A percentile compares a stretch with the other conserved stretches of the same genome.
These are phyloP conservation scores for Pseudogymnoascus sp. DNA, from an alignment of 2,329 filamentous ascomycete genomes.

Conservation along the genomic window DNA sequence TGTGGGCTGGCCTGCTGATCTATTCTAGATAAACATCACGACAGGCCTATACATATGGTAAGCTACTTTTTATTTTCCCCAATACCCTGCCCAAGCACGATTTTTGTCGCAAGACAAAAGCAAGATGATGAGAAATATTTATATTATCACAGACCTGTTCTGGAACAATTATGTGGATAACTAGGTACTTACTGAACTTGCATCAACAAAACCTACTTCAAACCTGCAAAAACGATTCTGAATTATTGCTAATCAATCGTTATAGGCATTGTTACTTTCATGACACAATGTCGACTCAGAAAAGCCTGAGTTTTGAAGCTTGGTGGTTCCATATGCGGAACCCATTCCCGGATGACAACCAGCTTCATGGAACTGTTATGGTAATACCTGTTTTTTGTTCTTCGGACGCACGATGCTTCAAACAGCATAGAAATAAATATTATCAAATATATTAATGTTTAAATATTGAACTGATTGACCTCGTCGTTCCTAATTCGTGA, in stretches of 20 bases:
- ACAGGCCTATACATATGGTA: constrained; percentile 1
- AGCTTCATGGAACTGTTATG: neutral
- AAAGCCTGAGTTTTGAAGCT: neutral
- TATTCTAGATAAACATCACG: neutral
- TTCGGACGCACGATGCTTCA: neutral
- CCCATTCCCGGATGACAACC: neutral
- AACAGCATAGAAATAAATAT: neutral
- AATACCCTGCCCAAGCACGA: neutral
- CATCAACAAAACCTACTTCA: constrained; percentile 8
- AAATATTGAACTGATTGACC: neutral
- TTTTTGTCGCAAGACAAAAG: constrained; percentile 2
- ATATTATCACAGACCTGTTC: constrained; percentile 11
- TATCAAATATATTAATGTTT: neutral
- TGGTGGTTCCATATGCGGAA: neutral
- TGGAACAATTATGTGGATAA: constrained; percentile 11
- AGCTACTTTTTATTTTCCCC: neutral
- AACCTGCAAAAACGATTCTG: neutral
- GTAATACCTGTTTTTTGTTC: neutral
- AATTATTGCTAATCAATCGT: constrained; percentile 8
- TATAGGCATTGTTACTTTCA: neutral
- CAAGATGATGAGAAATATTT: constrained; percentile 10
- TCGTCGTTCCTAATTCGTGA: neutral
- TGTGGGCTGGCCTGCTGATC: constrained; percentile 7
- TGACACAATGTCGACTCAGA: neutral
- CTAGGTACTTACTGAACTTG: constrained; percentile 10